Evolutionary conservation across 805 yeast genomes (phyloP), one percentile per base, ranked within the genome.

Genomic region (Suhomyces pyralidae): DNA sequence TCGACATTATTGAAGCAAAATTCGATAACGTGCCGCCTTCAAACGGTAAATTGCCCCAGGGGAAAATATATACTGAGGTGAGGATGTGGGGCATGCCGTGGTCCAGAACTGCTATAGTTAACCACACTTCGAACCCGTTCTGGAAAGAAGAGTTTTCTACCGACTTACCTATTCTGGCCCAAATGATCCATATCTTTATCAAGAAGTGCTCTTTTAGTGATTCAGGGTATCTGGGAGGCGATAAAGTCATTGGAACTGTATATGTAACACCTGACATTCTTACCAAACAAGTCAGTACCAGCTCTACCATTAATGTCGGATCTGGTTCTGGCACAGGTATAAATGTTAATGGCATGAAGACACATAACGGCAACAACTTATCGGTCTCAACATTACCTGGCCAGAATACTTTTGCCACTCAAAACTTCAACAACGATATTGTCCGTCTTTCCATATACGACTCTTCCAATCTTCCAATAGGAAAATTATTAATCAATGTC

Each of bases 61-160:
- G 59, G 5, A 70, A 69, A 51, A 60, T 85, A 1, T 92, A 88
- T 61, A 82, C 88, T 1, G 97, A 90, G 60, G 74, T 91, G 2
- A 71, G 79, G 15, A 76, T 89, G 65, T 87, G 94, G 86, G 84
- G 81, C 17, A 76, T 81, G 46, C 82, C 86, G 0, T 87, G 93
- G 90, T 89, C 88, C 38, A 74, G 90, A 58, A 89, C 97, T 0
- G 85, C 91, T 2, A 73, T 81, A 6, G 85, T 85, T 0, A 70
- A 74, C 36, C 71, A 79, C 45, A 58, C 67, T 0, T 49, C 51
- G 2, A 77, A 78, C 51, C 92, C 96, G 1, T 89, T 89, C 63
- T 92, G 97, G 94, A 82, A 91, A 62, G 97, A 92, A 61, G 81
- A 77, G 45, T 87, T 88, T 62, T 70, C 78, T 1, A 70, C 87